These are phyloP conservation scores for Monilinia aucupariae DNA, from an alignment of 2,329 filamentous ascomycete genomes.

Conservation along the genomic window DNA sequence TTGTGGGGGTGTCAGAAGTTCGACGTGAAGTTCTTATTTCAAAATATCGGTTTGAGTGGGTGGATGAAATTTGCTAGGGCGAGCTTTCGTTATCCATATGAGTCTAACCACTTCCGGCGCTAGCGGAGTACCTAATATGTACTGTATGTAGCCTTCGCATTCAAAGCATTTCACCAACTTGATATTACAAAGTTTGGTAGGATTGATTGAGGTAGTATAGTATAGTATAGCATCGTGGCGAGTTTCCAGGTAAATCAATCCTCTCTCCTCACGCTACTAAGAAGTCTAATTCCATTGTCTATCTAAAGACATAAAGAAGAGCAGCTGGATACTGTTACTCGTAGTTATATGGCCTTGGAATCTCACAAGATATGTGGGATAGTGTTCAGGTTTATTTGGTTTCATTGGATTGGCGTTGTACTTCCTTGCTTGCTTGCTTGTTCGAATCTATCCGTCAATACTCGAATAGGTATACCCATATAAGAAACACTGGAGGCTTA, in stretches of 20 bases:
- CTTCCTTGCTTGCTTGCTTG: no score
- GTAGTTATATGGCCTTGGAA: background rate
- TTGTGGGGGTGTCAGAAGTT: constrained; percentile 13
- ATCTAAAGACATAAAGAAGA: no score
- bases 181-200: background rate
- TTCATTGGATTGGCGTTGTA: no score
- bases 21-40: constrained; percentile 15
- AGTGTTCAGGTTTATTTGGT: no score
- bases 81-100: constrained; percentile 6
- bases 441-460: no score
- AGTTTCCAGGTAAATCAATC: background rate
- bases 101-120: constrained; percentile 7
- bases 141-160: background rate
- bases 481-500: no score
- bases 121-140: background rate
- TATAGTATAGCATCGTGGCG: background rate
- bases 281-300: background rate
- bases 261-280: background rate
- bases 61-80: constrained; percentile 18
- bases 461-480: no score
- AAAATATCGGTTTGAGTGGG: constrained; percentile 19
- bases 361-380: background rate
- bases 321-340: background rate
- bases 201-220: background rate
- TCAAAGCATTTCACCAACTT: background rate